Conservation (phyloP, 352 stramenopile genomes). For the Pythium sukuiense region DNA sequence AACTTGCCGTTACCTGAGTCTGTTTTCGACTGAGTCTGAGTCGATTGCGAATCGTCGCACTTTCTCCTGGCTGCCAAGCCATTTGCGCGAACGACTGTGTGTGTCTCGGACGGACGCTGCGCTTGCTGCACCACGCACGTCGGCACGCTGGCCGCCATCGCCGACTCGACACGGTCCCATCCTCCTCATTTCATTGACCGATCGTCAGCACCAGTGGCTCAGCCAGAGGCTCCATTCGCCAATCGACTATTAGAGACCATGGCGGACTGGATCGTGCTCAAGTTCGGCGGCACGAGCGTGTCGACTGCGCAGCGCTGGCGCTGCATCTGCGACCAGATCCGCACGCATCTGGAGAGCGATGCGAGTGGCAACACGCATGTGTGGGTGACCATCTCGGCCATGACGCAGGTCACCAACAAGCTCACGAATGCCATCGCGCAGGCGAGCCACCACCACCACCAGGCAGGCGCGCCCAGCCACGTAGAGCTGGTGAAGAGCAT, state of each 20-base stretch:
- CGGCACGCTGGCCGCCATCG: neutral
- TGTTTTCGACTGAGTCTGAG: slow-evolving; percentile 7
- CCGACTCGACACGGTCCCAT: neutral
- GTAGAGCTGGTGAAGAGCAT: slow-evolving; percentile 47
- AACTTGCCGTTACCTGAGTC: neutral
- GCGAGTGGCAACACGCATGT: slow-evolving; percentile 41
- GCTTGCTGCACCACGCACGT: neutral
- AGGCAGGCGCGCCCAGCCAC: slow-evolving; percentile 37
- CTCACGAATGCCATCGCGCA: slow-evolving; percentile 60
- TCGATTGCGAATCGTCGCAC: slow-evolving; percentile 18
- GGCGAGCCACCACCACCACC: slow-evolving; percentile 29
- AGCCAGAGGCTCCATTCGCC: slow-evolving; percentile 1
- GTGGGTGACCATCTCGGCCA: slow-evolving; percentile 87
- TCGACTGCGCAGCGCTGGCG: slow-evolving; percentile 75
- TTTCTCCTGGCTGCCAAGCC: slow-evolving; percentile 24
- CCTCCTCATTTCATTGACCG: neutral
- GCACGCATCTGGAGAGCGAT: slow-evolving; percentile 45
- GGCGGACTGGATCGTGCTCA: slow-evolving; percentile 81
- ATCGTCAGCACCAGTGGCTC: neutral
- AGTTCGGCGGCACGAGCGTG: slow-evolving; percentile 89
- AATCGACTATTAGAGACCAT: slow-evolving; percentile 2
- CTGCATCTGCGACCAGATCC: slow-evolving; percentile 76
- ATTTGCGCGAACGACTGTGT: slow-evolving; percentile 15
- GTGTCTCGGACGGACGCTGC: neutral
- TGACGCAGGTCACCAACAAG: slow-evolving; percentile 88